These are phyloP conservation scores for Lasiosphaeria hispida DNA, from an alignment of 495 filamentous ascomycete genomes.

Conservation along the genomic window DNA sequence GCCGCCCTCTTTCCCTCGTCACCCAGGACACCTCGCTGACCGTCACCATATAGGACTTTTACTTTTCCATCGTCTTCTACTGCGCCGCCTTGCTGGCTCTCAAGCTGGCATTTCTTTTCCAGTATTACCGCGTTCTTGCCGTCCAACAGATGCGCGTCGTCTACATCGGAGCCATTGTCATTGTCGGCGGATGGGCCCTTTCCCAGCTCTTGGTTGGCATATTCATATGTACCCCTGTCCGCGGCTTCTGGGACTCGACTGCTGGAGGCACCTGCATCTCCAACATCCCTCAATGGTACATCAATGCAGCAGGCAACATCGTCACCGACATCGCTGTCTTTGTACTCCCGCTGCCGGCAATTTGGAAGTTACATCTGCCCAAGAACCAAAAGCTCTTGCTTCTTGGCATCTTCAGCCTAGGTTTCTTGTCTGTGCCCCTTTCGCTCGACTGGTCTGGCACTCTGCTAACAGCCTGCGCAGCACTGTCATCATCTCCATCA, in stretches of 20 bases:
- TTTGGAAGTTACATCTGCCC: constrained; percentile 39
- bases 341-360: constrained; percentile 30
- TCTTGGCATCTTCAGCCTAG: constrained; percentile 36
- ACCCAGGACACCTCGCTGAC: too few relatives aligned
- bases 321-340: constrained; percentile 37
- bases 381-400: constrained; percentile 31
- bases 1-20: neutral
- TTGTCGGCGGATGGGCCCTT: constrained; percentile 30
- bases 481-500: constrained; percentile 49
- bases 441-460: too few relatives aligned
- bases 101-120: constrained; percentile 34
- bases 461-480: too few relatives aligned
- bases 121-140: constrained; percentile 37
- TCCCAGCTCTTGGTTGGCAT: constrained; percentile 30
- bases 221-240: constrained; percentile 31
- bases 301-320: constrained; percentile 38
- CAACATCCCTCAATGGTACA: constrained; percentile 27
- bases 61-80: constrained; percentile 38
- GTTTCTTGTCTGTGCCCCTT: too few relatives aligned
- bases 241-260: constrained; percentile 25
- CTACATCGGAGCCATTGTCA: constrained; percentile 26
- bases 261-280: constrained; percentile 20
- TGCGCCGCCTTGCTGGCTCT: constrained; percentile 24
- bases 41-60: too few relatives aligned
- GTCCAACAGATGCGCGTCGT: constrained; percentile 25